phyloP scores from a whole-genome alignment of 1,139 yeast species.

The Lodderomyces oxycetoniae region DNA sequence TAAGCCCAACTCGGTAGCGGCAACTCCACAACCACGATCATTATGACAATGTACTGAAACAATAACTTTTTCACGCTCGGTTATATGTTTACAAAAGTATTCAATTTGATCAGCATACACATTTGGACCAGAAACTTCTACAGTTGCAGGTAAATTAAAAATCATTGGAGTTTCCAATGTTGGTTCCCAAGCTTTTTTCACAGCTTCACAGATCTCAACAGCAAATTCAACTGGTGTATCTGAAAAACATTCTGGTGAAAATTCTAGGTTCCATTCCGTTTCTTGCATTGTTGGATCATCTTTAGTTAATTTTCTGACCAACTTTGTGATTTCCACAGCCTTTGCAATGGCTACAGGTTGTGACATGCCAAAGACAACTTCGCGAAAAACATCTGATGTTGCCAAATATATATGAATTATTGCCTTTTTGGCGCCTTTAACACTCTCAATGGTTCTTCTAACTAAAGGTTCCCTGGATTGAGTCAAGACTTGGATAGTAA shows the following conservation, averaged over 20 bases:
- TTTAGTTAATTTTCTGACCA: slow-evolving; percentile 40
- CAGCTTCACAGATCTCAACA: slow-evolving; percentile 44
- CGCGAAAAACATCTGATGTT: slow-evolving; percentile 43
- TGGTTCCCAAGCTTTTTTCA: slow-evolving; percentile 45
- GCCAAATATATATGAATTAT: slow-evolving; percentile 47
- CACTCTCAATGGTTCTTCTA: slow-evolving; percentile 43
- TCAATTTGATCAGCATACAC: slow-evolving; percentile 50
- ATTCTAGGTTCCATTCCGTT: slow-evolving; percentile 44
- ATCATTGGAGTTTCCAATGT: slow-evolving; percentile 39
- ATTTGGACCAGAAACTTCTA: slow-evolving; percentile 46
- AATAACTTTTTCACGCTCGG: slow-evolving; percentile 42
- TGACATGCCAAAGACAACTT: slow-evolving; percentile 43
- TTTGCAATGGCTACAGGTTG: slow-evolving; percentile 38
- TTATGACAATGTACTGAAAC: slow-evolving; percentile 47
- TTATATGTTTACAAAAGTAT: slow-evolving; percentile 38
- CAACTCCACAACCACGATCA: slow-evolving; percentile 49
- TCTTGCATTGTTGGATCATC: slow-evolving; percentile 34
- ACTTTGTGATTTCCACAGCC: slow-evolving; percentile 39
- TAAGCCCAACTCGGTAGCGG: slow-evolving; percentile 46
- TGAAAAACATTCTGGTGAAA: slow-evolving; percentile 46
- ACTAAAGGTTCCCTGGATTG: slow-evolving; percentile 45
- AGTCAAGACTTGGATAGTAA: slow-evolving; percentile 43
- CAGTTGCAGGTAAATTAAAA: slow-evolving; percentile 48
- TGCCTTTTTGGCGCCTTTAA: slow-evolving; percentile 45
- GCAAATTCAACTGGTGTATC: slow-evolving; percentile 43